phyloP scores from a whole-genome alignment of 345 rosid genomes.

The Eucalyptus erythrocorys region DNA sequence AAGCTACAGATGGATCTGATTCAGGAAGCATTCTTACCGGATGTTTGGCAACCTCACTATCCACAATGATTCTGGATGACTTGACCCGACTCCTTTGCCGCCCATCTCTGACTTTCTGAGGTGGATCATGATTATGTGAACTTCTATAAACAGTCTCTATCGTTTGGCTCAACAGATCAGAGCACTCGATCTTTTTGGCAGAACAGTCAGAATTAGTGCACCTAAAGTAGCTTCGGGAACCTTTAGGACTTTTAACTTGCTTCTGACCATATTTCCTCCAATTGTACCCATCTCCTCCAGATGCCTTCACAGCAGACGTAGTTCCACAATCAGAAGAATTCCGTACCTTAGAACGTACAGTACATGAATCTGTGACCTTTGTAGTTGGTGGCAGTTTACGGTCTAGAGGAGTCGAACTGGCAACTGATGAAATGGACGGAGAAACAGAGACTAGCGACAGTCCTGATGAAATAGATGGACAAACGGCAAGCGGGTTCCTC shows the following conservation, averaged over 20 bases:
- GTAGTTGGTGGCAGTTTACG: neutral
- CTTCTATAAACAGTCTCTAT: conserved; percentile 78
- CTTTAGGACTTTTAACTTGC: conserved; percentile 87
- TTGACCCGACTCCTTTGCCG: conserved; percentile 32
- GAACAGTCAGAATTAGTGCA: conserved; percentile 65
- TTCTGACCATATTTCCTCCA: conserved; percentile 99
- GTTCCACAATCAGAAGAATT: conserved; percentile 13
- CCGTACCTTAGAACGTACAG: neutral
- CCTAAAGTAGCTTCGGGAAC: conserved; percentile 89
- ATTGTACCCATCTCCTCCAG: conserved; percentile 71
- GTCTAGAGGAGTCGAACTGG: conserved; percentile 26
- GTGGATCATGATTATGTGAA: conserved; percentile 83
- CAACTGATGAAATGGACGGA: conserved; percentile 30
- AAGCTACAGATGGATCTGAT: conserved; percentile 33
- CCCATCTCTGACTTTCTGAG: conserved; percentile 28
- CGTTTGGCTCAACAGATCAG: conserved; percentile 53
- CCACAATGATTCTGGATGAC: conserved; percentile 15
- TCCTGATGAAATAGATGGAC: conserved; percentile 21
- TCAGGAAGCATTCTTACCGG: conserved; percentile 7
- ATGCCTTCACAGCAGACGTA: conserved; percentile 29
- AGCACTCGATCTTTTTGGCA: conserved; percentile 84
- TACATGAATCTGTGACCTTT: neutral
- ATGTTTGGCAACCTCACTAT: conserved; percentile 17
- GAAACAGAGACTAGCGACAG: conserved; percentile 40
- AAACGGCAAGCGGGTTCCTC: conserved; percentile 16